These are phyloP conservation scores for Marasmius oreades DNA, from an alignment of 1,284 basidiomycete genomes.

Conservation along the genomic window DNA sequence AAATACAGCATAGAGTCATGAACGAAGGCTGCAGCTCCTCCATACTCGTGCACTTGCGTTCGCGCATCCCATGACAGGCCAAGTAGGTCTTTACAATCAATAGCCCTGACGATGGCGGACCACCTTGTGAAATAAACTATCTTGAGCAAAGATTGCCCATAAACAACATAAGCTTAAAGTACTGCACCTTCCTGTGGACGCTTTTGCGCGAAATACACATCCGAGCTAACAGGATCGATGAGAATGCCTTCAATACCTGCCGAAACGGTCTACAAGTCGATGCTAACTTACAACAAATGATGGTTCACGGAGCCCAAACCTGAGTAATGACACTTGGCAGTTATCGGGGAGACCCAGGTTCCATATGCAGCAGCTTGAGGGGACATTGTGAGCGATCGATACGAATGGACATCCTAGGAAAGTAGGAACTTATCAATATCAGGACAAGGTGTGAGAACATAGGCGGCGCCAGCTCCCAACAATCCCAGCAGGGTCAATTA, in stretches of 20 bases:
- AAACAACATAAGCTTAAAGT: not conserved
- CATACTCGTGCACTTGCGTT: conserved; percentile 36
- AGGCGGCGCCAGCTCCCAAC: no score
- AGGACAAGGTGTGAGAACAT: no score
- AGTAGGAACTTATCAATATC: no score
- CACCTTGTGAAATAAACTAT: not conserved
- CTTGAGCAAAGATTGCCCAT: not conserved
- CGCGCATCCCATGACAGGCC: conserved; percentile 31
- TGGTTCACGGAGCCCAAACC: not conserved
- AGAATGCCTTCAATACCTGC: conserved; percentile 4
- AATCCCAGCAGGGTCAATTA: no score
- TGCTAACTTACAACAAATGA: not conserved
- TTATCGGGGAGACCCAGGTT: conserved; percentile 2
- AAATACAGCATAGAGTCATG: conserved; percentile 31
- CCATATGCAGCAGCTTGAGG: not conserved
- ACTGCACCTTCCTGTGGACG: conserved; percentile 7
- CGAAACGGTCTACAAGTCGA: not conserved
- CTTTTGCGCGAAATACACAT: conserved; percentile 3
- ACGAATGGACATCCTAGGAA: no score
- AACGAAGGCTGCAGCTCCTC: conserved; percentile 34
- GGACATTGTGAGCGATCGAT: not conserved
- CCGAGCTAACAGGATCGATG: conserved; percentile 1
- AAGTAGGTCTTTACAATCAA: conserved; percentile 25
- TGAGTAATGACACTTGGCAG: conserved; percentile 1
- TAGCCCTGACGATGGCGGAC: conserved; percentile 1